Percentiles rank a stretch among this genome's conserved stretches.
Evolutionary conservation across 805 yeast genomes (phyloP).

Genomic region (Cyberlindnera xylosilytica): DNA sequence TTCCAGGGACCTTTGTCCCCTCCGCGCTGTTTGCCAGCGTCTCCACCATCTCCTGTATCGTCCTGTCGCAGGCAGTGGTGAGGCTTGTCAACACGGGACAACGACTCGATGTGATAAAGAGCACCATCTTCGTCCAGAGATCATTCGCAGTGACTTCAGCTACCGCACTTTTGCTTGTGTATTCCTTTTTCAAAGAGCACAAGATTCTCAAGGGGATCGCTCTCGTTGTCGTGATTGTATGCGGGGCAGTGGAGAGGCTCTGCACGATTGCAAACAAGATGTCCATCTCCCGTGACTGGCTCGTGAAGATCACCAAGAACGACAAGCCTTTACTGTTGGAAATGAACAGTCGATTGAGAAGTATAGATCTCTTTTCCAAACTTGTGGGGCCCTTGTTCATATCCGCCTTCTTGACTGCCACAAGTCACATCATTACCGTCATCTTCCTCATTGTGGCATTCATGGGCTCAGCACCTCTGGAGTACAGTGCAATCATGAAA

Average conservation of each 20-base stretch:
- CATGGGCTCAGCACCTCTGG: slow-evolving; percentile 29
- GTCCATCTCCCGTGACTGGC: slow-evolving; percentile 41
- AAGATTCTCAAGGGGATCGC: slow-evolving; percentile 6
- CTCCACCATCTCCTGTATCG: slow-evolving; percentile 29
- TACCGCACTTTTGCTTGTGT: slow-evolving; percentile 9
- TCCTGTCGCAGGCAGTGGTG: slow-evolving; percentile 24
- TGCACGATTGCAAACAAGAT: slow-evolving; percentile 34
- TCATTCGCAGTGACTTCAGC: slow-evolving; percentile 19
- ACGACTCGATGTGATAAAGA: slow-evolving; percentile 25
- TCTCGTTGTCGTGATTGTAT: slow-evolving; percentile 23
- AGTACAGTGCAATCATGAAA: slow-evolving; percentile 32
- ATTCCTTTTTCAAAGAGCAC: slow-evolving; percentile 12
- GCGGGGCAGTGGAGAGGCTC: slow-evolving; percentile 35
- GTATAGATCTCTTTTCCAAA: slow-evolving; percentile 38
- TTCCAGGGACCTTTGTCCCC: slow-evolving; percentile 33
- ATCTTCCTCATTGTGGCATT: slow-evolving; percentile 29
- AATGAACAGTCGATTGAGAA: slow-evolving; percentile 34
- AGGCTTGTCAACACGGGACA: background rate
- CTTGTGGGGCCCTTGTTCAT: slow-evolving; percentile 36
- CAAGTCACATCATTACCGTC: slow-evolving; percentile 26
- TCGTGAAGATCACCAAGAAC: slow-evolving; percentile 32
- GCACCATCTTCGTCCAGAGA: slow-evolving; percentile 30
- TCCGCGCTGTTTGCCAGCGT: slow-evolving; percentile 34
- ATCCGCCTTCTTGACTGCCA: slow-evolving; percentile 29
- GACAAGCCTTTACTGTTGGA: slow-evolving; percentile 24